Evolutionary conservation across 225 moss, liverwort and hornwort genomes (phyloP).

Genomic region (Asterella californica): DNA sequence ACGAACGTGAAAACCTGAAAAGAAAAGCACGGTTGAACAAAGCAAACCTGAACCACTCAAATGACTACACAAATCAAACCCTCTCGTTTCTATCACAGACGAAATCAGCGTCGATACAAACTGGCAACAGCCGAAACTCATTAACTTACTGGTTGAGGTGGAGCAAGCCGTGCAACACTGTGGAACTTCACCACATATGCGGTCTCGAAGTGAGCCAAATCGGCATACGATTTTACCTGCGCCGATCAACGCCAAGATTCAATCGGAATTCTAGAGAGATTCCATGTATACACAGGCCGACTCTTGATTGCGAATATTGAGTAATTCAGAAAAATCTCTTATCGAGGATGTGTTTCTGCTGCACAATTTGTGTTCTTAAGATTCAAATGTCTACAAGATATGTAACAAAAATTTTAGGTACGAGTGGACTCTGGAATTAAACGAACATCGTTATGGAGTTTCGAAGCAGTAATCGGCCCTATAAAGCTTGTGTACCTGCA

Average conservation of each 20-base stretch:
- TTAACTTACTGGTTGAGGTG: conserved; percentile 70
- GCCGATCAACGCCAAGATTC: background rate
- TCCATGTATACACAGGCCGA: background rate
- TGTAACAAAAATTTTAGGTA: background rate
- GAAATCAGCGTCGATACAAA: too few species aligned
- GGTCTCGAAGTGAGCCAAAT: conserved; percentile 95
- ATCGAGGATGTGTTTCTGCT: too few species aligned
- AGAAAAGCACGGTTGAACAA: background rate
- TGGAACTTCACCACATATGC: conserved; percentile 98
- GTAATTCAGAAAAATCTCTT: too few species aligned
- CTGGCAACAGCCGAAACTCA: too few species aligned
- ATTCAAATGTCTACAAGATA: background rate
- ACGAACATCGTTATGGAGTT: conserved; percentile 83
- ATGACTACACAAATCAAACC: too few species aligned
- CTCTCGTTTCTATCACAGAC: too few species aligned
- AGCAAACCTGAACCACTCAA: background rate
- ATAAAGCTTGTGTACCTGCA: conserved; percentile 82
- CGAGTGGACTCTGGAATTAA: background rate
- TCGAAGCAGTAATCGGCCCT: conserved; percentile 84
- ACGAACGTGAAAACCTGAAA: conserved; percentile 74
- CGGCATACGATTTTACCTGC: conserved; percentile 83
- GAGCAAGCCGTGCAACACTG: conserved; percentile 85
- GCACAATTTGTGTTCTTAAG: background rate
- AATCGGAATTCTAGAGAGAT: background rate
- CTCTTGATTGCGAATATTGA: too few species aligned